Base-by-base conservation (phyloP, 2,329 filamentous ascomycete species). In the Aspergillus carbonarius region DNA sequence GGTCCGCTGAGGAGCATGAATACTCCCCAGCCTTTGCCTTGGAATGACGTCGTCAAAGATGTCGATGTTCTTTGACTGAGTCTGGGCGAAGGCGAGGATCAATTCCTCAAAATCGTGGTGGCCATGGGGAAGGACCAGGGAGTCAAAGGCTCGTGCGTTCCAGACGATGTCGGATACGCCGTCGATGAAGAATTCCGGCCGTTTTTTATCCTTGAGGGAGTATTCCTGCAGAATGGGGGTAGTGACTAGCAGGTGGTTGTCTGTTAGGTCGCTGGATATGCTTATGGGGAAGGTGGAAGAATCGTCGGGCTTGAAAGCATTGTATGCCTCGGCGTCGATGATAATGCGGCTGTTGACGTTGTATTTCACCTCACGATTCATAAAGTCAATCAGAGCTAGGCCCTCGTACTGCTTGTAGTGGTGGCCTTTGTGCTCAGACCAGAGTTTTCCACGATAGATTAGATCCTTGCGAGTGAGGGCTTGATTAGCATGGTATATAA, bases 371-470 rank as follows among this genome's bases (percentile, higher is more conserved):
- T 46, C 12, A 13, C 13, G 13, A 9, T n/a, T 20, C 61, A 50
- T 65, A 66, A 55, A 66, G 10, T 68, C 62, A 5, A 73, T 72
- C 6, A 72, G 64, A 4, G 72, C 78, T 13, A 81, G 65, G 6
- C 81, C 81, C 25, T 79, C 72, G 61, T 84, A 84, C 0, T 75
- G 72, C 54, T 77, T 78, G 68, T 82, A 83, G 55, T 82, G 77
- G 23, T 77, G 78, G 1, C 82, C 81, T 42, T 76, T 76, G 30
- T 83, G 71, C 8, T 68, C 62, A 59, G 83, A 80, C 58, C 81
- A 77, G 44, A 75, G 74, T 23, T 73, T 73, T 9, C 82, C 82
- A 8, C 81, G 77, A 32, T 75, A 72, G 30, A 80, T 73, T 13
- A 84, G 70, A 8, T 71, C 68, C 7, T 70, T 58, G 8, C 70